A percentile compares a stretch with the other conserved stretches of the same genome.
Conservation (phyloP, 768 basidiomycete species). For the Mycena capillaripes region DNA sequence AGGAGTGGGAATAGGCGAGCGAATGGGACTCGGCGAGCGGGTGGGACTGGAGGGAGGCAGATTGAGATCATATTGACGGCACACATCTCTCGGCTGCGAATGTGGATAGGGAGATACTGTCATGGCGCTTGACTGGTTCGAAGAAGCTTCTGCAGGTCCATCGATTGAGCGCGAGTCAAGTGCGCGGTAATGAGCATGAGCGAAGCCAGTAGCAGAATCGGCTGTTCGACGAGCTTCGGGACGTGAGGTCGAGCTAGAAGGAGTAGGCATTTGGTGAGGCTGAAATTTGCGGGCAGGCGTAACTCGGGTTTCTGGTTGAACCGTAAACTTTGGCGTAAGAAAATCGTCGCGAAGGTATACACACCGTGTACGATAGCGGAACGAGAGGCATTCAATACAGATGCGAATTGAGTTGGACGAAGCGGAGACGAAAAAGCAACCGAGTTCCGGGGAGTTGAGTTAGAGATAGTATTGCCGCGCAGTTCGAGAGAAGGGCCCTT, state of each 20-base stretch:
- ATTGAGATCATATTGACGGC: conserved; percentile 9
- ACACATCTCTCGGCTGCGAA: conserved; percentile 2
- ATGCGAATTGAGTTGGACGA: not conserved
- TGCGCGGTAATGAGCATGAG: not conserved
- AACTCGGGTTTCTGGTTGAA: not conserved
- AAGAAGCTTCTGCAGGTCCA: not conserved
- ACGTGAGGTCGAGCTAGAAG: not conserved
- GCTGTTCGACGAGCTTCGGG: not conserved
- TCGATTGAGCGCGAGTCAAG: not conserved
- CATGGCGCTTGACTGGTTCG: not conserved
- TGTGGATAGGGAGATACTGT: not conserved
- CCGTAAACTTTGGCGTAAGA: not conserved
- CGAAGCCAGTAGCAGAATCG: not conserved
- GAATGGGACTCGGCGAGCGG: conserved; percentile 28
- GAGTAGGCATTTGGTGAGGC: not conserved
- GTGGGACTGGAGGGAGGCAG: conserved; percentile 33
- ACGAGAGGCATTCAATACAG: not conserved
- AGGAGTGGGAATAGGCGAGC: conserved; percentile 11
- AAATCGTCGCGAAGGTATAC: not conserved
- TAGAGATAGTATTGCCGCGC: not conserved
- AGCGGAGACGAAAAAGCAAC: conserved; percentile 22
- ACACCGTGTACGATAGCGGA: not conserved
- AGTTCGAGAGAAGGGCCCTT: not conserved
- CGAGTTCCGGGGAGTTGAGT: not conserved
- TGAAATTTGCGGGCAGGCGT: not conserved